Evolutionary conservation across 1,284 basidiomycete genomes (phyloP).

Genomic region (Ustilago loliicola): DNA sequence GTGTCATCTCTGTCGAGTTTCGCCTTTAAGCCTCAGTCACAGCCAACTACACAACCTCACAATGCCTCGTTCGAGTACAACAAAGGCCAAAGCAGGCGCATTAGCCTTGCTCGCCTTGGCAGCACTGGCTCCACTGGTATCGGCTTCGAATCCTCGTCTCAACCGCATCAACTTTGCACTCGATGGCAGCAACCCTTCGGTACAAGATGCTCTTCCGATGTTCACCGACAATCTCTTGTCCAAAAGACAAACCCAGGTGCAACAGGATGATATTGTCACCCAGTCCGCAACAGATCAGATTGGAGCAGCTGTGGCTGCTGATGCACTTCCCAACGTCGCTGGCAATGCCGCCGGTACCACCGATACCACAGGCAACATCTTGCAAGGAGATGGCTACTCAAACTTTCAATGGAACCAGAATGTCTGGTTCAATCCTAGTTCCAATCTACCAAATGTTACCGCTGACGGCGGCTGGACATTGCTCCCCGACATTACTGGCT

Average conservation of each 20-base stretch:
- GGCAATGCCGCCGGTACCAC: constrained; percentile 29
- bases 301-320: constrained; percentile 30
- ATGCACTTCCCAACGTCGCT: constrained; percentile 33
- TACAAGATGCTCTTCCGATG: constrained; percentile 18
- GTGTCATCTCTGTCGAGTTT: neutral
- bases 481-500: constrained; percentile 40
- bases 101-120: constrained; percentile 29
- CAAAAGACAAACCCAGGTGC: constrained; percentile 23
- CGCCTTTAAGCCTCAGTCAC: neutral
- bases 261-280: constrained; percentile 25
- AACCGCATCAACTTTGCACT: constrained; percentile 41
- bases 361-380: constrained; percentile 27
- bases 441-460: constrained; percentile 28
- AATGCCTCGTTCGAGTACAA: constrained; percentile 17
- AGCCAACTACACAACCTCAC: neutral
- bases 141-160: constrained; percentile 39
- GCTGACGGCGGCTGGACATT: constrained; percentile 71
- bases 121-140: constrained; percentile 11
- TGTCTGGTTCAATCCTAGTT: constrained; percentile 27
- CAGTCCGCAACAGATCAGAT: constrained; percentile 34
- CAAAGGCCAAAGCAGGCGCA: constrained; percentile 20
- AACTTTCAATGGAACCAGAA: constrained; percentile 36
- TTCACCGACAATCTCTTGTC: constrained; percentile 18
- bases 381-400: constrained; percentile 41
- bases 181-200: constrained; percentile 8